Conservation (phyloP, 345 rosid species). For the Clarkia xantiana region DNA sequence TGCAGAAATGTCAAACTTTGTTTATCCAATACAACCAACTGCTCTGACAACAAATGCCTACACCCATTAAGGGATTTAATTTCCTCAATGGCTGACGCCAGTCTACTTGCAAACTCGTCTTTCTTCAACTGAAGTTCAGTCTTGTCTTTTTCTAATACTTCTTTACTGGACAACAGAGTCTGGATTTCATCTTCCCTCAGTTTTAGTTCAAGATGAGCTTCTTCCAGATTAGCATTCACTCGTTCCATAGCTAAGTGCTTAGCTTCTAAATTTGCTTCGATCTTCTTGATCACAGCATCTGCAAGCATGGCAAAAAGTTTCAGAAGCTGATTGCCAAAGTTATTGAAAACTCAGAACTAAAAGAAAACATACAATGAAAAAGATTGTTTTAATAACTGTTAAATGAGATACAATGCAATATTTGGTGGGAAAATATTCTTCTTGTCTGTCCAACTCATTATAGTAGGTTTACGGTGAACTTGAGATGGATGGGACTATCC, state of each 20-base stretch:
- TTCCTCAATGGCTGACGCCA: conserved; percentile 34
- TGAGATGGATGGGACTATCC: too few relatives aligned
- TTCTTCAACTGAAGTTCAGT: conserved; percentile 33
- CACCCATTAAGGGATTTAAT: conserved; percentile 37
- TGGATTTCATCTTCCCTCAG: conserved; percentile 46
- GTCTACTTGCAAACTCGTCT: conserved; percentile 28
- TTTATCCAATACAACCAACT: conserved; percentile 46
- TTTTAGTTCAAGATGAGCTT: conserved; percentile 30
- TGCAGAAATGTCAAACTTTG: conserved; percentile 29
- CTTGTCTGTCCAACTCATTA: too few relatives aligned
- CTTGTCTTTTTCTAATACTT: conserved; percentile 48
- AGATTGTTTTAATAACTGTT: too few relatives aligned
- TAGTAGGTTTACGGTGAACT: too few relatives aligned
- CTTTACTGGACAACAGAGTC: conserved; percentile 28
- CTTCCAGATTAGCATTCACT: conserved; percentile 45
- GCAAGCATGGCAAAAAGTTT: conserved; percentile 7
- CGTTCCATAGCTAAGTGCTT: conserved; percentile 28
- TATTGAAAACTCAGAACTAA: background rate
- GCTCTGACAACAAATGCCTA: conserved; percentile 27
- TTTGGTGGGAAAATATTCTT: too few relatives aligned
- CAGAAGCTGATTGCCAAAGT: background rate
- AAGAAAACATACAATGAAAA: background rate
- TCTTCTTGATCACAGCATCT: conserved; percentile 42
- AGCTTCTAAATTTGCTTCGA: conserved; percentile 30
- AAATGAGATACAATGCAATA: too few relatives aligned